These are phyloP conservation scores for Kodamaea restingae DNA, from an alignment of 805 yeast genomes.

Conservation along the genomic window DNA sequence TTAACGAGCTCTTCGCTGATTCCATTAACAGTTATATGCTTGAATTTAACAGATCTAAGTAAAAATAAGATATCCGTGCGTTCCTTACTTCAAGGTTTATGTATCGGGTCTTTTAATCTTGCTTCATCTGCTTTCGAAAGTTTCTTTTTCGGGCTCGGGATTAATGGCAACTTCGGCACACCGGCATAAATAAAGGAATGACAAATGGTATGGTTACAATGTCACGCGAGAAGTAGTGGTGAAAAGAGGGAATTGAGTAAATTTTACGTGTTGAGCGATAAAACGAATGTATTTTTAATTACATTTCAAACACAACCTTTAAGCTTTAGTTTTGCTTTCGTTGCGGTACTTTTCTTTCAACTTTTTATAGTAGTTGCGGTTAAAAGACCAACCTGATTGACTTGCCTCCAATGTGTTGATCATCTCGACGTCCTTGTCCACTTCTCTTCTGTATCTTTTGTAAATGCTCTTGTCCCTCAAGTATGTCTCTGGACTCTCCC, in stretches of 20 bases:
- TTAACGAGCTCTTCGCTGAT: too few species aligned
- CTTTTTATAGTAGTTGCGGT: slow-evolving; percentile 23
- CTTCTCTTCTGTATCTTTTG: slow-evolving; percentile 27
- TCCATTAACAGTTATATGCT: too few species aligned
- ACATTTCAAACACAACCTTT: too few species aligned
- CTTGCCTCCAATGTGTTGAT: slow-evolving; percentile 10
- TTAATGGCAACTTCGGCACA: neutral
- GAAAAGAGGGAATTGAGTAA: too few species aligned
- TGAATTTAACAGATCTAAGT: too few species aligned
- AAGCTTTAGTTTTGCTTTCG: too few species aligned
- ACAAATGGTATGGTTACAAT: too few species aligned
- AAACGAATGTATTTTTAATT: too few species aligned
- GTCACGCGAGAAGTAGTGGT: too few species aligned
- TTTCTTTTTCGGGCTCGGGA: neutral
- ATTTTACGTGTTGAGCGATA: too few species aligned
- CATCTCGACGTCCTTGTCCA: slow-evolving; percentile 19
- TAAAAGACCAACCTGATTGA: slow-evolving; percentile 32
- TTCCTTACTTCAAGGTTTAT: neutral
- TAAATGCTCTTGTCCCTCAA: slow-evolving; percentile 25
- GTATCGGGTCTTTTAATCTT: neutral
- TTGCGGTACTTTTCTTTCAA: slow-evolving; percentile 21
- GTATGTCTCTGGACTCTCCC: slow-evolving; percentile 37
- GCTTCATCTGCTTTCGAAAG: neutral
- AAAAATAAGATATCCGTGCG: neutral
- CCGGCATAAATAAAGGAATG: neutral